A percentile compares a stretch with the other conserved stretches of the same genome.
Conservation (phyloP, 352 stramenopile genomes). For the Sclerospora graminicola region DNA sequence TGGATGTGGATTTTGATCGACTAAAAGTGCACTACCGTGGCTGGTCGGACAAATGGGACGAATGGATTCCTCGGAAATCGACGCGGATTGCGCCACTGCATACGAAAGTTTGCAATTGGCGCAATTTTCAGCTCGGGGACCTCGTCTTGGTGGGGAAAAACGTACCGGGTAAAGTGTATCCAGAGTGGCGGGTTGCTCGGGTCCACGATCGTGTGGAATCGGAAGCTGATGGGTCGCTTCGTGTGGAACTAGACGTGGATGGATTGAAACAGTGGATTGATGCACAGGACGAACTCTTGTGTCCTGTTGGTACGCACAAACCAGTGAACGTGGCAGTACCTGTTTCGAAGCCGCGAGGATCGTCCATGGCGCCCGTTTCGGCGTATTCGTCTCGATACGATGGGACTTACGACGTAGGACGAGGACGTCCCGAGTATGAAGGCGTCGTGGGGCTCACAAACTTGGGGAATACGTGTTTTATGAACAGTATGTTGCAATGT, state of each 20-base stretch:
- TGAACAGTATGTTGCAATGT: conserved; percentile 87
- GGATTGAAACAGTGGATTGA: conserved; percentile 44
- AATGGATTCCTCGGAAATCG: conserved; percentile 89
- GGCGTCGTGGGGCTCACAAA: conserved; percentile 74
- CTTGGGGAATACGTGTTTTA: conserved; percentile 75
- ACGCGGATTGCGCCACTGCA: conserved; percentile 86
- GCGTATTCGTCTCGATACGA: conserved; percentile 30
- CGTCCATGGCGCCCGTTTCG: conserved; percentile 9
- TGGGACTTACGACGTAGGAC: conserved; percentile 35
- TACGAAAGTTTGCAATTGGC: conserved; percentile 70
- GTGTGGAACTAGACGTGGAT: conserved; percentile 39
- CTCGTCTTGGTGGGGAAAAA: conserved; percentile 35
- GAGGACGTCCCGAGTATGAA: conserved; percentile 37
- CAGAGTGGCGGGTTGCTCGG: conserved; percentile 47
- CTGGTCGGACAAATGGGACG: conserved; percentile 95
- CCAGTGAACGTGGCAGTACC: conserved; percentile 24
- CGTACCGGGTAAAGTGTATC: conserved; percentile 27
- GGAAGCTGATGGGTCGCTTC: conserved; percentile 15
- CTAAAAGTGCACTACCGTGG: conserved; percentile 94
- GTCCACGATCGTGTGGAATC: conserved; percentile 24
- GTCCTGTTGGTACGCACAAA: conserved; percentile 46
- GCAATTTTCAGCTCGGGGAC: conserved; percentile 46
- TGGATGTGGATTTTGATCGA: conserved; percentile 25
- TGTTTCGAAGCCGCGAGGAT: conserved; percentile 6
- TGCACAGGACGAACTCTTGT: conserved; percentile 57